These are phyloP conservation scores for Posidonia australis DNA, from an alignment of 106 monocot genomes.

Conservation along the genomic window DNA sequence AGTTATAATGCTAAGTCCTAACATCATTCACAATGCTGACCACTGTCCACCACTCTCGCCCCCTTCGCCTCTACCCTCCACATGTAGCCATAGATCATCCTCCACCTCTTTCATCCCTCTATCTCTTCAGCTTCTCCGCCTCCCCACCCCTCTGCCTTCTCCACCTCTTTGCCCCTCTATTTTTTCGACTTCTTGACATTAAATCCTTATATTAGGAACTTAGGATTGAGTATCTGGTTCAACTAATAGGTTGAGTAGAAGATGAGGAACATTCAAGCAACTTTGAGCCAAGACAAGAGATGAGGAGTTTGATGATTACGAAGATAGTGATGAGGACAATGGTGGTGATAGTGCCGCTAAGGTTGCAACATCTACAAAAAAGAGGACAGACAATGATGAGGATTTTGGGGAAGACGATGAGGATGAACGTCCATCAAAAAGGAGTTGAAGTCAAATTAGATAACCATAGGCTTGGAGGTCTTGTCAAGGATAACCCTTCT, in stretches of 20 bases:
- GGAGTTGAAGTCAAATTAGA: neutral
- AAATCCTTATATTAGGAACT: slow-evolving; percentile 20
- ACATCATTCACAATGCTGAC: no score
- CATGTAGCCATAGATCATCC: no score
- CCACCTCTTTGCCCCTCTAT: no score
- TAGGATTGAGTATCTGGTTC: slow-evolving; percentile 48
- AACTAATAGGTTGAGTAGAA: slow-evolving; percentile 38
- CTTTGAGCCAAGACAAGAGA: slow-evolving; percentile 58
- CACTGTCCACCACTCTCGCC: no score
- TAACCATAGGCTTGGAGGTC: neutral
- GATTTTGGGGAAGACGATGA: slow-evolving; percentile 30
- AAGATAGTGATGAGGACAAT: slow-evolving; percentile 12
- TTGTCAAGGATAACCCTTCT: neutral
- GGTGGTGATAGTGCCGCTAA: slow-evolving; percentile 10
- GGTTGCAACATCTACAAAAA: slow-evolving; percentile 28
- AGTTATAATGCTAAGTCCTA: no score
- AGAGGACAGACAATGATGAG: slow-evolving; percentile 31
- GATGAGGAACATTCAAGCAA: slow-evolving; percentile 59
- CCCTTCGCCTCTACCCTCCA: no score
- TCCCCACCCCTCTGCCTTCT: no score
- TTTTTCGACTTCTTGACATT: no score
- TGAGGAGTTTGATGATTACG: slow-evolving; percentile 34
- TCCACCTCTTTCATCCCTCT: no score
- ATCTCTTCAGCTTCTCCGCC: no score
- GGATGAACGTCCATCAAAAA: slow-evolving; percentile 4